phyloP scores from a whole-genome alignment of 495 filamentous ascomycete species.

The Podospora pseudopauciseta region DNA sequence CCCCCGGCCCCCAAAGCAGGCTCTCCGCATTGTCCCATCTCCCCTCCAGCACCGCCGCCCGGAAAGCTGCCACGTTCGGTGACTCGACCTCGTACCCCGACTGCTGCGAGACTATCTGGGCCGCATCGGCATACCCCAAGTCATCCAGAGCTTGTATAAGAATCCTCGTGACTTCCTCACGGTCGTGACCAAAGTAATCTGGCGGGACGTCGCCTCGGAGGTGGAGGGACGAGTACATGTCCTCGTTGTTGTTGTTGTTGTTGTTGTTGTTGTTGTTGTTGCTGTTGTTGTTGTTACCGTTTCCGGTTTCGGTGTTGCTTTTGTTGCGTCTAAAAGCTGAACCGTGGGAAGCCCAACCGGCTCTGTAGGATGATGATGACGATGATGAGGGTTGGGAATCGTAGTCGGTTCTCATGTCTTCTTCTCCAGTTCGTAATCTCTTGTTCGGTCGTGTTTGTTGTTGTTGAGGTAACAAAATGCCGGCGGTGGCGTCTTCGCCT shows the following conservation, averaged over 20 bases:
- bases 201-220: constrained; percentile 1
- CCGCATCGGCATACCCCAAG: constrained; percentile 77
- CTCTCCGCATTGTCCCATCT: constrained; percentile 82
- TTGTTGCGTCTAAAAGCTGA: neutral
- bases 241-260: neutral
- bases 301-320: neutral
- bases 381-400: too few relatives aligned
- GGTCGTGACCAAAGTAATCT: constrained; percentile 71
- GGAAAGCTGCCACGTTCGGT: constrained; percentile 76
- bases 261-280: neutral
- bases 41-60: constrained; percentile 74
- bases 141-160: constrained; percentile 87
- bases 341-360: neutral
- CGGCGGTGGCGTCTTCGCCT: neutral
- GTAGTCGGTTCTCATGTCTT: neutral
- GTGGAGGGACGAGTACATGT: neutral
- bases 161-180: constrained; percentile 90
- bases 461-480: neutral
- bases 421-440: neutral
- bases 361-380: neutral
- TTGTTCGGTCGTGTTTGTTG: neutral
- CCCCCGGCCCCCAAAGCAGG: constrained; percentile 62
- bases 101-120: constrained; percentile 67
- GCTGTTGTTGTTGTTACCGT: neutral
- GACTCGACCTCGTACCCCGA: constrained; percentile 90